Conservation (phyloP, 2,329 filamentous ascomycete genomes). For the Alternaria sp. region DNA sequence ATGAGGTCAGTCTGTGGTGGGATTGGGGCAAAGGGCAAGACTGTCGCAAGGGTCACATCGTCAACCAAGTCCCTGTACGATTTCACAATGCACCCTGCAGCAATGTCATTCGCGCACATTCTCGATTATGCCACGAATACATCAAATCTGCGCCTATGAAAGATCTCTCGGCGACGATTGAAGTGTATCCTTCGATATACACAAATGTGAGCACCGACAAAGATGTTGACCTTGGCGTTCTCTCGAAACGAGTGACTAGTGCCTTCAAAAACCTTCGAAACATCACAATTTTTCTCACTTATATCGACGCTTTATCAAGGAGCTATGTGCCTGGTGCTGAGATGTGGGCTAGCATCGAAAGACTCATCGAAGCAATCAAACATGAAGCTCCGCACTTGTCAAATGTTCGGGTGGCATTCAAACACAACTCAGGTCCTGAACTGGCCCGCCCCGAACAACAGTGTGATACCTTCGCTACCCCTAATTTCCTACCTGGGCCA, state of each 20-base stretch:
- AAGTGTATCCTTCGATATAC: background rate
- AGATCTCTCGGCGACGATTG: background rate
- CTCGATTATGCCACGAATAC: constrained; percentile 88
- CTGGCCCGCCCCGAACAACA: background rate
- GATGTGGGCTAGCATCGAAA: background rate
- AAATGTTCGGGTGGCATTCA: background rate
- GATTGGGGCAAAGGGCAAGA: background rate
- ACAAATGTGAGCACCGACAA: background rate
- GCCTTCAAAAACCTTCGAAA: background rate
- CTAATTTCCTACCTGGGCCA: background rate
- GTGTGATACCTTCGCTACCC: background rate
- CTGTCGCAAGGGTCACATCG: background rate
- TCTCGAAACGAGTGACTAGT: background rate
- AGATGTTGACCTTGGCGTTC: background rate
- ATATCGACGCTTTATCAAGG: background rate
- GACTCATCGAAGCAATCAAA: background rate
- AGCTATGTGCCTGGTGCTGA: background rate
- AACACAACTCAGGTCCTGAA: background rate
- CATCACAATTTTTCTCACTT: background rate
- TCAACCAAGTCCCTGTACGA: constrained; percentile 77
- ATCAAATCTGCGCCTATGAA: background rate
- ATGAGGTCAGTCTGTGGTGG: background rate
- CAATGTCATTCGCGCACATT: constrained; percentile 70
- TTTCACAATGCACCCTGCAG: constrained; percentile 64
- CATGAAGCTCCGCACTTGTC: background rate